Conservation (phyloP, 768 basidiomycete genomes). For the Lactarius deliciosus region DNA sequence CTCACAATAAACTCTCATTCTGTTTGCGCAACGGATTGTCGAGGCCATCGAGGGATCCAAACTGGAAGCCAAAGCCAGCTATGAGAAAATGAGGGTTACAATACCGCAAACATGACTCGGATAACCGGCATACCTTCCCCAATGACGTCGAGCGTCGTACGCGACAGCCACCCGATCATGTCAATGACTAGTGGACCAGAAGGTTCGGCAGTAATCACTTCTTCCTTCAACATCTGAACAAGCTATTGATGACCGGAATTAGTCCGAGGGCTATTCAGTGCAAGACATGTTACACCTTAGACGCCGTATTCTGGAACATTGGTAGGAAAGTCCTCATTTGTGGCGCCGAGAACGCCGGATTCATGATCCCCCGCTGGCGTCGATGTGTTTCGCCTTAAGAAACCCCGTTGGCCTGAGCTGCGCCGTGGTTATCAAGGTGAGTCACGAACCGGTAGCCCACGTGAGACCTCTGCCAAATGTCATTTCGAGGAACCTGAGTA, state of each 20-base stretch:
- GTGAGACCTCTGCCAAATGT: constrained; percentile 29
- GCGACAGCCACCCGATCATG: constrained; percentile 30
- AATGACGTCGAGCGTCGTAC: constrained; percentile 33
- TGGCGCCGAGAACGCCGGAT: constrained; percentile 32
- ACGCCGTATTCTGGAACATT: constrained; percentile 28
- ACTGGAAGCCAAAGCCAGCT: constrained; percentile 34
- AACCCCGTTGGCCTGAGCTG: neutral
- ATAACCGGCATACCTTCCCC: constrained; percentile 29
- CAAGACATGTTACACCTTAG: constrained; percentile 23
- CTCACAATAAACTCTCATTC: constrained; percentile 34
- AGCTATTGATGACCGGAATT: constrained; percentile 19
- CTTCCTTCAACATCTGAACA: constrained; percentile 31
- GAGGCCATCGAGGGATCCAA: constrained; percentile 31
- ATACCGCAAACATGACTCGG: too few species aligned
- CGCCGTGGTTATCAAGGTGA: neutral
- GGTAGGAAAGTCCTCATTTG: constrained; percentile 32
- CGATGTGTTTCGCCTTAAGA: constrained; percentile 29
- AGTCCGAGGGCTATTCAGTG: neutral
- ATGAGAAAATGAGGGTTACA: neutral
- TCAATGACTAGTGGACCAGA: constrained; percentile 18
- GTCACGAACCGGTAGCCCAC: constrained; percentile 27
- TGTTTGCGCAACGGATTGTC: constrained; percentile 30
- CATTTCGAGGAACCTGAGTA: constrained; percentile 20
- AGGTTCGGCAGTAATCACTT: constrained; percentile 13
- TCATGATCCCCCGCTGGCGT: constrained; percentile 33